These are phyloP conservation scores for Haplosporangium sp. DNA, from an alignment of 371 early-diverging fungal genomes.

Conservation along the genomic window DNA sequence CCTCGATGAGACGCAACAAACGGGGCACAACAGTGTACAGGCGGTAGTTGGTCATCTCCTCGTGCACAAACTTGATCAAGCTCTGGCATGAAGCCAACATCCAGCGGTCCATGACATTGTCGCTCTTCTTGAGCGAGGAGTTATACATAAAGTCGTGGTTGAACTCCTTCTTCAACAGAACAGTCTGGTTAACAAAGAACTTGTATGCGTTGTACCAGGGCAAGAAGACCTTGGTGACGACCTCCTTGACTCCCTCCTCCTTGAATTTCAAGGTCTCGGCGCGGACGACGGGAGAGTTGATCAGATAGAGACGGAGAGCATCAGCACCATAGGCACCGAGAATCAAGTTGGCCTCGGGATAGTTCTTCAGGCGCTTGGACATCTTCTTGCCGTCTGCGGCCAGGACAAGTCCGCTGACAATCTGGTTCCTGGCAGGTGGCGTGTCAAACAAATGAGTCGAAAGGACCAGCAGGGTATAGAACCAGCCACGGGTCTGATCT, in stretches of 20 bases:
- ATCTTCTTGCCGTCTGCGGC: constrained; percentile 99
- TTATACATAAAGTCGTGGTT: constrained; percentile 84
- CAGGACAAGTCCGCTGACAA: constrained; percentile 99
- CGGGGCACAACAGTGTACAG: constrained; percentile 97
- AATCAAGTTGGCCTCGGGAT: constrained; percentile 95
- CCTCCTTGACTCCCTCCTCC: constrained; percentile 98
- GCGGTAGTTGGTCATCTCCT: constrained; percentile 96
- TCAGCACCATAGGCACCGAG: constrained; percentile 98
- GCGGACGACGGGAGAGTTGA: constrained; percentile 99
- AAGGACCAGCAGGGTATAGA: constrained; percentile 99
- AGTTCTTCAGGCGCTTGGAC: constrained; percentile 99
- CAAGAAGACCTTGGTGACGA: constrained; percentile 95
- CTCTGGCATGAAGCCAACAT: constrained; percentile 95
- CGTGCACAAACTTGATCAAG: constrained; percentile 88
- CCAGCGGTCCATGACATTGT: constrained; percentile 98
- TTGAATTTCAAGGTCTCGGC: constrained; percentile 98
- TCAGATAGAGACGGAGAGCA: constrained; percentile 96
- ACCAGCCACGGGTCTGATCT: constrained; percentile 99
- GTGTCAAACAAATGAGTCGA: constrained; percentile 98
- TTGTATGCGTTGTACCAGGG: constrained; percentile 99
- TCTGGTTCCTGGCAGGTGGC: constrained; percentile 99
- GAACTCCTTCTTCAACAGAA: constrained; percentile 90
- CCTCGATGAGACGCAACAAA: constrained; percentile 93
- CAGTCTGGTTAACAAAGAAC: constrained; percentile 95
- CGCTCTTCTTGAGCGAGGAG: constrained; percentile 71